Evolutionary conservation across 2,329 filamentous ascomycete genomes (phyloP).

Genomic region (Helicocarpus griseus): DNA sequence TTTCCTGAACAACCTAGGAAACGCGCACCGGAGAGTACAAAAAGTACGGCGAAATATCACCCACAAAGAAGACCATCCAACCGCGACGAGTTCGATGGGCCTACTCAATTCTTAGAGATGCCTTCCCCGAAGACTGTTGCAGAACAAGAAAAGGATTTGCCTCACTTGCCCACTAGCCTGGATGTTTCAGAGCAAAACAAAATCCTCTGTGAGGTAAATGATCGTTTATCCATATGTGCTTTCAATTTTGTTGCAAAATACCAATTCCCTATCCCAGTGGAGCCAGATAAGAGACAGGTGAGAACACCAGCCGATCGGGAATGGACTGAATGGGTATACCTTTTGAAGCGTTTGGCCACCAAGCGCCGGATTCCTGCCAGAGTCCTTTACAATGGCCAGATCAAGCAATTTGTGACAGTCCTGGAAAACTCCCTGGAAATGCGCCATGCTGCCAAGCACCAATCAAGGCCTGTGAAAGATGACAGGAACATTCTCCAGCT

Average conservation of each 20-base stretch:
- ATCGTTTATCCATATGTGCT: constrained; percentile 72
- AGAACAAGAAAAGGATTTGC: constrained; percentile 69
- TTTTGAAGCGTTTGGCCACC: constrained; percentile 74
- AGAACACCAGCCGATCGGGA: constrained; percentile 67
- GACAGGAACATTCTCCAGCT: constrained; percentile 81
- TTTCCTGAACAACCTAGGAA: constrained; percentile 27
- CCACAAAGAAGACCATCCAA: constrained; percentile 61
- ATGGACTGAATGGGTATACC: constrained; percentile 88
- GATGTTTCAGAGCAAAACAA: constrained; percentile 76
- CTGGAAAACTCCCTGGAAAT: constrained; percentile 82
- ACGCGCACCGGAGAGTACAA: constrained; percentile 23
- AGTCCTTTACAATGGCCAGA: constrained; percentile 79
- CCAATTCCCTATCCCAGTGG: constrained; percentile 78
- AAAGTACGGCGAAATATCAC: constrained; percentile 25
- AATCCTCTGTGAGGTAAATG: constrained; percentile 71
- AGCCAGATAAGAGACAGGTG: constrained; percentile 70
- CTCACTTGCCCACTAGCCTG: constrained; percentile 72
- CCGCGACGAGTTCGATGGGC: constrained; percentile 81
- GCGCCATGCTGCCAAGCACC: constrained; percentile 75
- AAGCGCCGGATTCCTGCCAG: constrained; percentile 76
- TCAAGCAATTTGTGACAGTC: constrained; percentile 83
- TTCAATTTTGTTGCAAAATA: constrained; percentile 89
- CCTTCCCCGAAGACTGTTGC: constrained; percentile 62
- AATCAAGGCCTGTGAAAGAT: constrained; percentile 74
- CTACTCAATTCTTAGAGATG: constrained; percentile 68